Conservation (phyloP, 208 protist genomes). For the Trypanosoma conorhini region DNA sequence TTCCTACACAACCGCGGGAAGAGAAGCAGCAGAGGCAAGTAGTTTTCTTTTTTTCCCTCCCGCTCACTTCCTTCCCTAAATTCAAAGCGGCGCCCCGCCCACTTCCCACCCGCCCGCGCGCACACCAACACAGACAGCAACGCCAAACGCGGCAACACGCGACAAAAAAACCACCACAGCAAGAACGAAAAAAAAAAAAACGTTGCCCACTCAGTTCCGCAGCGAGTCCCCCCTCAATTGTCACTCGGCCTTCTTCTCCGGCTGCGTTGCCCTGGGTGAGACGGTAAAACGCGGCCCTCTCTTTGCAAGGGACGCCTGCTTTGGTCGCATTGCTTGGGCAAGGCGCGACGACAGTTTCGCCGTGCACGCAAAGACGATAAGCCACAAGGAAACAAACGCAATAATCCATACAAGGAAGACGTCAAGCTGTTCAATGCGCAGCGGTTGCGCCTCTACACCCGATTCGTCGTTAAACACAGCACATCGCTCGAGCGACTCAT, state of each 20-base stretch:
- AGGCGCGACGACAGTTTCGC: not conserved
- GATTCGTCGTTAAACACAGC: conserved; percentile 5
- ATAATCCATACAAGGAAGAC: conserved; percentile 1
- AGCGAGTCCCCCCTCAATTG: too few species aligned
- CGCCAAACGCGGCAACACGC: too few species aligned
- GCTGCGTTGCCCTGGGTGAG: not conserved
- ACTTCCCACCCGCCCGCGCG: too few species aligned
- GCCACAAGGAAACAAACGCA: not conserved
- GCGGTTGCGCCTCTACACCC: not conserved
- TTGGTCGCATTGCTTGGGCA: not conserved
- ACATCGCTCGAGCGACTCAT: conserved; percentile 37
- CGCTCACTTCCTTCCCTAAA: too few species aligned
- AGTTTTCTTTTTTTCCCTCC: too few species aligned
- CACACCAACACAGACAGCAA: too few species aligned
- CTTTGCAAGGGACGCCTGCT: not conserved
- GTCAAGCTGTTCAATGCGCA: not conserved
- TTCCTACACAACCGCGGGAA: too few species aligned
- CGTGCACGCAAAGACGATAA: not conserved
- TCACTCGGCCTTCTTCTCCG: not conserved
- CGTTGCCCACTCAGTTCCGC: too few species aligned
- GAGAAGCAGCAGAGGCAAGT: too few species aligned
- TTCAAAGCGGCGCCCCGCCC: too few species aligned
- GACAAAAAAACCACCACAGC: too few species aligned
- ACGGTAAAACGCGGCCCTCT: not conserved
- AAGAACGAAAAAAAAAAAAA: too few species aligned